Percentiles rank a stretch among this genome's conserved stretches.
phyloP scores from a whole-genome alignment of 176 grass and related monocot species.

The maize (Zea mays) region DNA sequence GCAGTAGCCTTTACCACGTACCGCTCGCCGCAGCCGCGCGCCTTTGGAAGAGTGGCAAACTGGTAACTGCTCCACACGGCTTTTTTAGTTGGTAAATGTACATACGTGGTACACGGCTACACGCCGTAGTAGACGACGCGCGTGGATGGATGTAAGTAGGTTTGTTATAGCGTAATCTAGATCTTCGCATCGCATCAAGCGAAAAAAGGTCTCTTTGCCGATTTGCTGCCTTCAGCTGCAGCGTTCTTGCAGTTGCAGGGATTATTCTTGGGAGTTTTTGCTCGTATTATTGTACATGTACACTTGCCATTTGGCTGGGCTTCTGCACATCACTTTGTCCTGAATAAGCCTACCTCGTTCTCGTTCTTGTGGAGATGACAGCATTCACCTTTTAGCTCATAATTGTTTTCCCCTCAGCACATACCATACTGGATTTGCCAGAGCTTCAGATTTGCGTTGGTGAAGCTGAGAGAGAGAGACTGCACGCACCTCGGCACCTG shows the following conservation, averaged over 20 bases:
- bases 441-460: neutral
- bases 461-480: neutral
- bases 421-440: too few species aligned
- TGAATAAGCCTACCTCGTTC: neutral
- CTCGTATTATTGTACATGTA: neutral
- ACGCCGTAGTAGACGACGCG: neutral
- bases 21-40: neutral
- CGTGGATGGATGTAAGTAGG: neutral
- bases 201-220: neutral
- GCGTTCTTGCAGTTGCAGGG: neutral
- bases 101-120: neutral
- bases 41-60: neutral
- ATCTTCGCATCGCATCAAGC: too few species aligned
- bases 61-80: slow-evolving; percentile 20
- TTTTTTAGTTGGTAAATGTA: slow-evolving; percentile 46
- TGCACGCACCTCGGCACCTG: too few species aligned
- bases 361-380: neutral
- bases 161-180: too few species aligned
- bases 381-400: neutral
- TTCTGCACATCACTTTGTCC: neutral
- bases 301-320: neutral
- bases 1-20: too few species aligned
- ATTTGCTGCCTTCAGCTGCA: neutral
- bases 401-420: neutral
- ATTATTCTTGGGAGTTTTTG: neutral